phyloP scores from a whole-genome alignment of 2,329 filamentous ascomycete genomes.

The Fusarium caatingaense region DNA sequence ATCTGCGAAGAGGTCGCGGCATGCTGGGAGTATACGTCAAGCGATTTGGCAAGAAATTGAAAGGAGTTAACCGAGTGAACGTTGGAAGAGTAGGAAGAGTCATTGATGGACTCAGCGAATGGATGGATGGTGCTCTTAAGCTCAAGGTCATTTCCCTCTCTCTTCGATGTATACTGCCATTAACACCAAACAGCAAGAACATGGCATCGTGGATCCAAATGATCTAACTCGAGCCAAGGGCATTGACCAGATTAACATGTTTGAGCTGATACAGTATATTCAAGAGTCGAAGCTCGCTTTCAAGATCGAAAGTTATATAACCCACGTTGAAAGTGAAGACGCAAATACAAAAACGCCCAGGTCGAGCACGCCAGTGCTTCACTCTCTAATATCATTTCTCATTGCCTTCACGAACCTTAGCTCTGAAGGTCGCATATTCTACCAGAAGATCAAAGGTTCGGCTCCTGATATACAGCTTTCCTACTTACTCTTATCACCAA shows the following conservation, averaged over 20 bases:
- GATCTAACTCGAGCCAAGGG: conserved; percentile 84
- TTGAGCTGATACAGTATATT: conserved; percentile 87
- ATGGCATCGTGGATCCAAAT: conserved; percentile 77
- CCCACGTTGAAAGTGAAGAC: conserved; percentile 66
- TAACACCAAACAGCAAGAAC: conserved; percentile 52
- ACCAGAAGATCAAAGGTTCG: conserved; percentile 58
- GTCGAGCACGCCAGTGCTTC: conserved; percentile 62
- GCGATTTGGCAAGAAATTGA: conserved; percentile 87
- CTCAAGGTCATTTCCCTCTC: conserved; percentile 55
- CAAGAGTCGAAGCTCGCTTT: conserved; percentile 92
- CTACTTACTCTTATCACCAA: conserved; percentile 91
- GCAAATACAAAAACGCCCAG: conserved; percentile 41
- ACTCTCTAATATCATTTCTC: conserved; percentile 72
- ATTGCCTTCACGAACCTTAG: conserved; percentile 88
- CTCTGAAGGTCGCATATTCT: conserved; percentile 74
- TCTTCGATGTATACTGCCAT: neutral
- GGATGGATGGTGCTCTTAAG: conserved; percentile 68
- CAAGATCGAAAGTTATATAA: conserved; percentile 91
- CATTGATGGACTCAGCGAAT: conserved; percentile 79
- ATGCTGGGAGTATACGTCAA: conserved; percentile 87
- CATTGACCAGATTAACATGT: conserved; percentile 94
- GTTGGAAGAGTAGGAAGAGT: conserved; percentile 88
- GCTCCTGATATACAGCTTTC: conserved; percentile 70
- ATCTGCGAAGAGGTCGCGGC: conserved; percentile 76
- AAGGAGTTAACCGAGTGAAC: conserved; percentile 91